Conservation (phyloP, 73 alveolate genomes). For the Tetrahymena thermophila region DNA sequence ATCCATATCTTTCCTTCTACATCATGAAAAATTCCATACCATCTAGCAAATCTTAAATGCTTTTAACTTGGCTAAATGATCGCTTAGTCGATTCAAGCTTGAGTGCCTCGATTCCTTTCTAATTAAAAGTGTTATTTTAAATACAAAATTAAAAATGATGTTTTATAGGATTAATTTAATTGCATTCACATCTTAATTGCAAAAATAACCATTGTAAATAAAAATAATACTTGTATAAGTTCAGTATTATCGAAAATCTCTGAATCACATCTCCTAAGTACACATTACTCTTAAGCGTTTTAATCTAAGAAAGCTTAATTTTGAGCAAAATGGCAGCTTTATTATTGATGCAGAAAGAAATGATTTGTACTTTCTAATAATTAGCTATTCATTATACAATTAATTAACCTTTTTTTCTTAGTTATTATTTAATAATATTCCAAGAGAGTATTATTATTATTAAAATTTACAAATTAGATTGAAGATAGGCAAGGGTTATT, state of each 20-base stretch:
- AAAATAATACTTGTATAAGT: background rate
- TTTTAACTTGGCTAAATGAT: background rate
- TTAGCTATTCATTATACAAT: background rate
- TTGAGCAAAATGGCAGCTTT: background rate
- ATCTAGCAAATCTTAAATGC: background rate
- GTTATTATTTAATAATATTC: no score
- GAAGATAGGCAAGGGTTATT: background rate
- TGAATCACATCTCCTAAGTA: background rate
- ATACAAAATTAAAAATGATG: background rate
- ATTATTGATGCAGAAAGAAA: background rate
- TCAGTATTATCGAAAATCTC: background rate
- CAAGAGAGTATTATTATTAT: background rate
- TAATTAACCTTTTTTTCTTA: background rate
- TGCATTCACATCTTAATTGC: no score
- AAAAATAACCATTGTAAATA: background rate
- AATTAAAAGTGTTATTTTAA: background rate
- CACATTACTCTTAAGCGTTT: background rate
- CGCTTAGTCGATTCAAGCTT: background rate
- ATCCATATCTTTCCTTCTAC: background rate
- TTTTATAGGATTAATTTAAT: background rate
- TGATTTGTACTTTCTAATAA: background rate
- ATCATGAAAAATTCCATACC: background rate
- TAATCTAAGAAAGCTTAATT: background rate
- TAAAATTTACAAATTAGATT: background rate
- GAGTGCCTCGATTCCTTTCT: background rate